phyloP scores from a whole-genome alignment of 768 basidiomycete species.

The Pisolithus orientalis region DNA sequence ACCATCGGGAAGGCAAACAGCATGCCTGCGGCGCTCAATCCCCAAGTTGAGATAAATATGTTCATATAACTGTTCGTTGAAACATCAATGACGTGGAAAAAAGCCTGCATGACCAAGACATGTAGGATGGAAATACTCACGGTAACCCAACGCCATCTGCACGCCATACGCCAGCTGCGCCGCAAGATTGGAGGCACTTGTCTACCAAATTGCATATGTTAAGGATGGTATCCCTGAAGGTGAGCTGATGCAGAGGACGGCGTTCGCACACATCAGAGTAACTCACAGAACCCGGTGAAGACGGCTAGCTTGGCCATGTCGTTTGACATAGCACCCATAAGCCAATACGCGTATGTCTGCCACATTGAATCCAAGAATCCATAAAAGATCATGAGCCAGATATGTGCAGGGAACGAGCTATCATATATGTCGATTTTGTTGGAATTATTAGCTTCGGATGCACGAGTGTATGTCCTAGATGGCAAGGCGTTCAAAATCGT shows the following conservation, averaged over 20 bases:
- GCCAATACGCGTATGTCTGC: constrained; percentile 81
- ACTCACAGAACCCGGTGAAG: constrained; percentile 78
- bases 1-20: constrained; percentile 71
- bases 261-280: background rate
- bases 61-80: constrained; percentile 47
- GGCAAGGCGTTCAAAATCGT: background rate
- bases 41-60: constrained; percentile 71
- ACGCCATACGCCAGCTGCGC: constrained; percentile 67
- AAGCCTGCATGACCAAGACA: background rate
- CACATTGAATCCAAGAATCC: constrained; percentile 81
- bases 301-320: constrained; percentile 74
- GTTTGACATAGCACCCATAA: constrained; percentile 85
- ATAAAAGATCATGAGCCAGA: constrained; percentile 65
- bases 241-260: background rate
- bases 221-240: background rate
- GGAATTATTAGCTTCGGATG: constrained; percentile 23
- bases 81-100: too few relatives aligned
- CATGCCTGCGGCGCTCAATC: constrained; percentile 56
- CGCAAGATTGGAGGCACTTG: constrained; percentile 72
- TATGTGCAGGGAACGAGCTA: constrained; percentile 44
- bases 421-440: constrained; percentile 55
- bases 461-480: constrained; percentile 54
- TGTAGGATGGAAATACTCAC: constrained; percentile 34
- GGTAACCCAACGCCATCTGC: constrained; percentile 58
- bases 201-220: constrained; percentile 29